Evolutionary conservation across 2,329 filamentous ascomycete species (phyloP), one percentile per base, ranked within the genome.

Genomic region (Sphaerulina musiva): DNA sequence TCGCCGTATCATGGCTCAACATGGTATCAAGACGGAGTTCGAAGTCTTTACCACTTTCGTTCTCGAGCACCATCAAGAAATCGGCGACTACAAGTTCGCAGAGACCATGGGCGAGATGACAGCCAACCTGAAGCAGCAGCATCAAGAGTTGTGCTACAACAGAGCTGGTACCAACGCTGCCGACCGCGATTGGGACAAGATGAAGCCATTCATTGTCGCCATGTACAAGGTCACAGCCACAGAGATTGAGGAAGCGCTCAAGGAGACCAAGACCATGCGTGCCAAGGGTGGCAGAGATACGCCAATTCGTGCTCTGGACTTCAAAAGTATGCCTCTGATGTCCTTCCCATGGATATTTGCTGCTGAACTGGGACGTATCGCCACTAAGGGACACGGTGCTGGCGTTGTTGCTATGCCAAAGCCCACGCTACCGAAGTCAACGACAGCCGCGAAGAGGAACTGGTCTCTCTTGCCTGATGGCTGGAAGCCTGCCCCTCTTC

Each of bases 301-400:
- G 6, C 70, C 70, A 4, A 40, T 66, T 10, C 67, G 71, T 20
- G 68, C 66, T 17, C 71, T 72, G 65, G 72, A 70, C 9, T 64
- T 75, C 2, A 74, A 74, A 7, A 72, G 74, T 2, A 85, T 90
- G 77, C 92, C 93, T 0, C 74, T 97, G 7, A 93, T 96, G 63
- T 93, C 86, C 55, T 97, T 96, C 63, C 92, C 93, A 0, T 98
- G 93, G 93, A 75, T 97, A 1, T 95, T 97, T 59, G 78, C 83
- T 10, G 78, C 79, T 43, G 80, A 89, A 55, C 75, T 95, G 3
- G 84, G 86, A 1, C 78, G 78, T 46, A 83, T 95, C 62, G 87
- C 86, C 1, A 81, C 72, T 2, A 59, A 52, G 7, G 56, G 57
- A 39, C 32, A 23, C 29, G 34, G n/a, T 9, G 12, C 48, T 12